These are phyloP conservation scores for Beauveria asiatica DNA, from an alignment of 2,329 filamentous ascomycete genomes.

Conservation along the genomic window DNA sequence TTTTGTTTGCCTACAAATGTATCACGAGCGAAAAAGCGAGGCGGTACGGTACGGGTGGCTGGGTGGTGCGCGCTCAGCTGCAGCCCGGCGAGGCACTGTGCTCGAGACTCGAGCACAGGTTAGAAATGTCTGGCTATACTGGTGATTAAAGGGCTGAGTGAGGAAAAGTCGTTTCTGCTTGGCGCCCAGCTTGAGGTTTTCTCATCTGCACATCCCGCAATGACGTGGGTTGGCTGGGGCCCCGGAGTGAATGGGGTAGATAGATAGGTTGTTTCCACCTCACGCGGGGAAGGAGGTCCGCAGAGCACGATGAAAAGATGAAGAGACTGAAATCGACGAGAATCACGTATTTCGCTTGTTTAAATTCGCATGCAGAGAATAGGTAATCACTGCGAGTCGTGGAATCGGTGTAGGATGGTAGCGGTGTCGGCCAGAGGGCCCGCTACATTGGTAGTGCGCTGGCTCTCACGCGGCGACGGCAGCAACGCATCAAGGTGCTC, in stretches of 20 bases:
- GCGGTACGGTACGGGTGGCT: neutral
- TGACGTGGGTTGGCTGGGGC: neutral
- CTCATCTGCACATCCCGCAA: neutral
- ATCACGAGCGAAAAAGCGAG: conserved; percentile 5
- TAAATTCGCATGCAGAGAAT: neutral
- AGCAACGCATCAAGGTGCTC: neutral
- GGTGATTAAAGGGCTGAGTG: neutral
- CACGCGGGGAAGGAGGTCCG: neutral
- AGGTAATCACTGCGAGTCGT: neutral
- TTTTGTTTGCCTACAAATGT: conserved; percentile 7
- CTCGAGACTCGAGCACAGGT: neutral
- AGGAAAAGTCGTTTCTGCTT: neutral
- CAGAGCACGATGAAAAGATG: neutral
- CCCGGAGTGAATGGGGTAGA: neutral
- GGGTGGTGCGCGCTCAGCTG: neutral
- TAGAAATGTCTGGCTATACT: neutral
- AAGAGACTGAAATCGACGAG: neutral
- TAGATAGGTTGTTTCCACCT: neutral
- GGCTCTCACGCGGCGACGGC: neutral
- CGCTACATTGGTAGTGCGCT: neutral
- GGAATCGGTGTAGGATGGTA: neutral
- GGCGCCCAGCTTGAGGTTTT: neutral
- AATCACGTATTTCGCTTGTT: neutral
- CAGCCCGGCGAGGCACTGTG: neutral
- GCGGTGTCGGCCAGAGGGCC: neutral